Conservation (phyloP, 2,329 filamentous ascomycete genomes). For the Cytospora chrysosperma region DNA sequence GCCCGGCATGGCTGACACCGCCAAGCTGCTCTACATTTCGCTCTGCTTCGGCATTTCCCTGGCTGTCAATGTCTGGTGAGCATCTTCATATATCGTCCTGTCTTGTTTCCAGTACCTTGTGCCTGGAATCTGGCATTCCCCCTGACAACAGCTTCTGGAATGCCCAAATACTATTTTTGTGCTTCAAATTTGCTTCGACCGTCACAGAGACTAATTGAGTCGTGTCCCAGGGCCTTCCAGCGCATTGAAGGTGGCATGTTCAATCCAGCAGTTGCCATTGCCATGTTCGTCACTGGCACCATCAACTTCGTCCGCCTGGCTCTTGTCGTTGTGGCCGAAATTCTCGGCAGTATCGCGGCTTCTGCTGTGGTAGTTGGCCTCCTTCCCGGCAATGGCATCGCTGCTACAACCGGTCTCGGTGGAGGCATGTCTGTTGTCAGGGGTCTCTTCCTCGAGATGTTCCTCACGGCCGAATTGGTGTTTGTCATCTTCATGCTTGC, state of each 20-base stretch:
- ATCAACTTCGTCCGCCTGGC: conserved; percentile 52
- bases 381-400: conserved; percentile 53
- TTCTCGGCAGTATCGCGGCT: conserved; percentile 58
- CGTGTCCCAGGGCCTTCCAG: conserved; percentile 44
- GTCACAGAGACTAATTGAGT: background rate
- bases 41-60: conserved; percentile 50
- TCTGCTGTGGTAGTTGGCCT: conserved; percentile 57
- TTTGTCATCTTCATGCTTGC: conserved; percentile 69
- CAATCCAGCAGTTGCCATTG: conserved; percentile 57
- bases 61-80: conserved; percentile 51
- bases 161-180: background rate
- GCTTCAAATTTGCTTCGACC: background rate
- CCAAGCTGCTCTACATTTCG: conserved; percentile 49
- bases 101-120: background rate
- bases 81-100: no score
- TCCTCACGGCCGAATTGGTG: conserved; percentile 62
- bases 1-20: conserved; percentile 32
- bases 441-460: conserved; percentile 66
- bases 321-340: conserved; percentile 54
- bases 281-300: conserved; percentile 57
- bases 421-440: conserved; percentile 51
- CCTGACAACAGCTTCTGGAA: background rate
- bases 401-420: conserved; percentile 56
- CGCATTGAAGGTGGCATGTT: conserved; percentile 53
- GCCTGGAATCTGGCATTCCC: background rate